Conservation (phyloP, 306 rosid species). For the Rosa persica region DNA sequence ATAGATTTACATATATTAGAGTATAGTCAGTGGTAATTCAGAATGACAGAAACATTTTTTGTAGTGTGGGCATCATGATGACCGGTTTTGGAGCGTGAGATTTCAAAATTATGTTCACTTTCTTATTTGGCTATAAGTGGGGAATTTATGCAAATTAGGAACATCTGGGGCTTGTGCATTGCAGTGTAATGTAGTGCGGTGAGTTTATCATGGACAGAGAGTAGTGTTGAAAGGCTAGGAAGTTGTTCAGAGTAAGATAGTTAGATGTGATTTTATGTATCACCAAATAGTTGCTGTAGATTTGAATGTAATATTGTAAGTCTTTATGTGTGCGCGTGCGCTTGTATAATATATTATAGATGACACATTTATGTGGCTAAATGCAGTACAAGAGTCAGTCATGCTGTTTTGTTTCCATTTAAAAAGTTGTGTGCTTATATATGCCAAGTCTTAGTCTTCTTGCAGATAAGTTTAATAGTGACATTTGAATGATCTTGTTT, state of each 20-base stretch:
- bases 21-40: no score
- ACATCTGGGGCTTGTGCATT: not conserved
- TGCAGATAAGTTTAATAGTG: constrained; percentile 33
- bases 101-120: not conserved
- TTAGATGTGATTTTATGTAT: not conserved
- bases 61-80: no score
- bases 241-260: not conserved
- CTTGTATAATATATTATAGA: no score
- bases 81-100: no score
- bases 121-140: not conserved
- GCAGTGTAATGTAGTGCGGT: not conserved
- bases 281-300: not conserved
- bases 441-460: not conserved
- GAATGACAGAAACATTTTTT: no score
- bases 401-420: not conserved
- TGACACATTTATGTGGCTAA: not conserved
- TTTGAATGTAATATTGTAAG: not conserved
- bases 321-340: not conserved
- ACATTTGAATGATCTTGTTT: constrained; percentile 35
- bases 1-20: no score
- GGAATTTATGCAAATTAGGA: not conserved
- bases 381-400: not conserved
- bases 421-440: not conserved
- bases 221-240: not conserved
- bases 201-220: not conserved